Conservation (phyloP, 2,329 filamentous ascomycete species). For the Cladophialophora chaetospira region DNA sequence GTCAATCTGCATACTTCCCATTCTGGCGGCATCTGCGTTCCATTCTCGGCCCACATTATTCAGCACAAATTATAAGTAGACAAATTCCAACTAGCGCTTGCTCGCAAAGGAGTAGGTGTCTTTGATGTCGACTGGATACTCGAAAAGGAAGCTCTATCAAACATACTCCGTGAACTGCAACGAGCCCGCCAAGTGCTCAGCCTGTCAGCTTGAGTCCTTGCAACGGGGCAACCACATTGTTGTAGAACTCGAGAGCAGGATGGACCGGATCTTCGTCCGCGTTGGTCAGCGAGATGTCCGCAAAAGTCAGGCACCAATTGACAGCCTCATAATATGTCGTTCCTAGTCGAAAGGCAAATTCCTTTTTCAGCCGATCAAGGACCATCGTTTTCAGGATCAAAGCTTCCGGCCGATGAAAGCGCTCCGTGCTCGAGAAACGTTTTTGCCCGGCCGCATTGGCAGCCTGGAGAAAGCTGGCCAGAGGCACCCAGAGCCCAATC, state of each 20-base stretch:
- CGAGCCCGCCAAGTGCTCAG: not conserved
- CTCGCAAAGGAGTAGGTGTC: no score
- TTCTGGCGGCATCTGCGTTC: no score
- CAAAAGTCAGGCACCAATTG: conserved; percentile 1
- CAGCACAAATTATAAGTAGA: not conserved
- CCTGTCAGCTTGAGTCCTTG: not conserved
- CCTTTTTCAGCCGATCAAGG: not conserved
- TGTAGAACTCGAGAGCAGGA: conserved; percentile 12
- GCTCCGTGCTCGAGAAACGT: not conserved
- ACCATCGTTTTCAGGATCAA: conserved; percentile 8
- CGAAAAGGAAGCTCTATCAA: no score
- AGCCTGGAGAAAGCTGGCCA: conserved; percentile 1
- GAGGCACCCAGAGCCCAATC: conserved; percentile 9
- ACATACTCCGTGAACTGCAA: no score
- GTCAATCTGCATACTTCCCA: no score
- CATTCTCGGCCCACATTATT: not conserved
- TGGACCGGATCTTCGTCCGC: not conserved
- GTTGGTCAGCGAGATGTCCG: not conserved
- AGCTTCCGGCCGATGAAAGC: conserved; percentile 6
- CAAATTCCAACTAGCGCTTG: no score
- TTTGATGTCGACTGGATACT: no score
- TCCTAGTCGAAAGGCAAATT: conserved; percentile 11
- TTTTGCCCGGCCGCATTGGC: not conserved
- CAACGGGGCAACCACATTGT: conserved; percentile 7
- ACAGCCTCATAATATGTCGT: conserved; percentile 10